Base-by-base conservation (phyloP, 768 basidiomycete genomes). In the Hemileccinum impolitum region DNA sequence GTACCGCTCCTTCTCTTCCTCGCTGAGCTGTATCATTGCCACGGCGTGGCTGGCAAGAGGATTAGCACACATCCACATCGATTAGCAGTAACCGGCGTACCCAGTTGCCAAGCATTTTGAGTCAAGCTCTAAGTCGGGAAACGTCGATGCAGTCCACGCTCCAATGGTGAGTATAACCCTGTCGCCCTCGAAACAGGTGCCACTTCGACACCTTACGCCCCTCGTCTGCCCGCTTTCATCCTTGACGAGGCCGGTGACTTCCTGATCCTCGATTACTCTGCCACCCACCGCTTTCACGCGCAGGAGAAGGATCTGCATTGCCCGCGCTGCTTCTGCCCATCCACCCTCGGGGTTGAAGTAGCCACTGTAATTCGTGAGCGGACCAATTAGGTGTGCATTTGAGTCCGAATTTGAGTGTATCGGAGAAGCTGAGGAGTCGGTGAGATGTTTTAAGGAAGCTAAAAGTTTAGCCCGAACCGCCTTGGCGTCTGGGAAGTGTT, bases 131-230 rank as follows among this genome's bases (percentile, higher is more conserved):
- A 84, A 66, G 34, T 77, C 76, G 8, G 84, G 81, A 61, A 94
- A 90, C 1, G 84, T 65, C 2, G 85, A 84, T 9, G 89, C 81
- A 1, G 92, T 93, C 95, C 94, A 96, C 6, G 86, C 79, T 19
- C 93, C 92, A 13, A 82, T 72, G 8, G 90, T 82, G 30, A 94
- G 64, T 25, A 95, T 71, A 8, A 91, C 76, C 40, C 81, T 55
- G 45, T 84, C 78, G 1, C 84, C 87, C 14, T 69, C 56, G 54
- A 81, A 77, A 11, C 63, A 53, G 3, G 71, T 70, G 8, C 85
- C 89, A 60, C 84, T 80, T 18, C 65, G 65, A 52, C 88, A 83
- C 26, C 66, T 65, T 5, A 92, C 87, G 3, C 88, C 90, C 2
- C 60, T 71, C 17, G 79, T 80, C 56, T 50, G 72, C 28, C 73